Conservation (phyloP, 148 eudicot genomes). For the Cornus kousa region DNA sequence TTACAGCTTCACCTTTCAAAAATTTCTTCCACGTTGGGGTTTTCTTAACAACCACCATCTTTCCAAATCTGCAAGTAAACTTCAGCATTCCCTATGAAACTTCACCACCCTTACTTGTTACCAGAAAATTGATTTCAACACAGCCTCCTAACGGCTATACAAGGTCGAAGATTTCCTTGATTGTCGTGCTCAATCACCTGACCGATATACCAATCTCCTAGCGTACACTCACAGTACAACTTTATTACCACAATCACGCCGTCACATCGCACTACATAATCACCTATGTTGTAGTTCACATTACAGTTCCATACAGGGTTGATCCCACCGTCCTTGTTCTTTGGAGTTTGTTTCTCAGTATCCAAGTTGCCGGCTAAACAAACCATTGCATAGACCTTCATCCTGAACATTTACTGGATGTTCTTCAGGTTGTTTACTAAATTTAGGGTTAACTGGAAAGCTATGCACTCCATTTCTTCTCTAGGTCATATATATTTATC, state of each 20-base stretch:
- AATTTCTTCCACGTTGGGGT: too few species aligned
- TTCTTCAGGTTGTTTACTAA: slow-evolving; percentile 9
- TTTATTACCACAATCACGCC: slow-evolving; percentile 16
- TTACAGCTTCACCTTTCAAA: too few species aligned
- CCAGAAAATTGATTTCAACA: too few species aligned
- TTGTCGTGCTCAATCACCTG: slow-evolving; percentile 9
- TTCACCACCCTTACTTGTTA: too few species aligned
- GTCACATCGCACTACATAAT: not conserved
- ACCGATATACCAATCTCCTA: slow-evolving; percentile 19
- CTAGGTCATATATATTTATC: too few species aligned
- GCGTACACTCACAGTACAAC: slow-evolving; percentile 15
- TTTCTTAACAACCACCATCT: too few species aligned
- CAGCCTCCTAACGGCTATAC: not conserved
- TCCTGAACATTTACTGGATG: slow-evolving; percentile 12
- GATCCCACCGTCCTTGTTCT: slow-evolving; percentile 4
- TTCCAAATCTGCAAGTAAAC: too few species aligned
- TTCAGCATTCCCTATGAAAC: too few species aligned
- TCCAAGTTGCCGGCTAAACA: not conserved
- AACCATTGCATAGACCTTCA: not conserved
- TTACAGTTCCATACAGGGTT: slow-evolving; percentile 19
- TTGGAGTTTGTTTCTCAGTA: not conserved
- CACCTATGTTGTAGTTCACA: slow-evolving; percentile 2
- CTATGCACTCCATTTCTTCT: slow-evolving; percentile 14
- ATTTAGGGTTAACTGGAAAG: slow-evolving; percentile 11
- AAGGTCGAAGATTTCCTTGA: slow-evolving; percentile 15